Evolutionary conservation across 2,329 filamentous ascomycete species (phyloP).

Genomic region (Fonsecaea pugnacius): DNA sequence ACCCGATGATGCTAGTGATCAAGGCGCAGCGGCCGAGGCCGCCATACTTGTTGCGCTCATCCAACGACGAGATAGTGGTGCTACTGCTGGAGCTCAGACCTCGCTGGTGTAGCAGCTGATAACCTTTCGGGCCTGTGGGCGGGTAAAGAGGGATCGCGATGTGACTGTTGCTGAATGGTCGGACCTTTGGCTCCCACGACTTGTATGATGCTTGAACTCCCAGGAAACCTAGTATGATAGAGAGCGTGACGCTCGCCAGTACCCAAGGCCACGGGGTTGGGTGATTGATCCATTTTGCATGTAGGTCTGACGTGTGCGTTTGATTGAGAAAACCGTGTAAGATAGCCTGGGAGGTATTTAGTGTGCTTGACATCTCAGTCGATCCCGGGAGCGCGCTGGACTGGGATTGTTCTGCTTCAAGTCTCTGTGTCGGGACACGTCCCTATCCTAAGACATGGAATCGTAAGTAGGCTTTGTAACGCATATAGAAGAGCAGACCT

Average conservation of each 20-base stretch:
- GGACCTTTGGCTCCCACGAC: conserved; percentile 20
- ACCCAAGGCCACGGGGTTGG: conserved; percentile 27
- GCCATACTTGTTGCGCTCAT: conserved; percentile 14
- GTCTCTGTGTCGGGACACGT: neutral
- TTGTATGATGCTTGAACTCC: conserved; percentile 26
- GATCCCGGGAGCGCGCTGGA: neutral
- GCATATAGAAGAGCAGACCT: neutral
- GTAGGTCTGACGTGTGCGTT: conserved; percentile 14
- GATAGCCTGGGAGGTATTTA: neutral
- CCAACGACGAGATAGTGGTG: neutral
- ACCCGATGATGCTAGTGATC: conserved; percentile 17
- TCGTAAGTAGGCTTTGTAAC: neutral
- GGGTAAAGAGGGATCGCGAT: neutral
- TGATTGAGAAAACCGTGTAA: conserved; percentile 18
- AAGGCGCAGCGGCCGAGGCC: conserved; percentile 19
- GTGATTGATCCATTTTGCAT: conserved; percentile 19
- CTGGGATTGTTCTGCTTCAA: neutral
- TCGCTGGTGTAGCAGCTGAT: conserved; percentile 13
- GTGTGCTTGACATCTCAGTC: conserved; percentile 9
- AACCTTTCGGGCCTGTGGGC: conserved; percentile 13
- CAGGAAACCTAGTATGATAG: conserved; percentile 25
- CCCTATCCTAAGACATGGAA: neutral
- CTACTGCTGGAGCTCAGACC: conserved; percentile 5
- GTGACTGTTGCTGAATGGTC: conserved; percentile 4
- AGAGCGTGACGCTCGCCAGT: conserved; percentile 18